These are phyloP conservation scores for Cardamine occulta DNA, from an alignment of 345 rosid species.

Conservation along the genomic window DNA sequence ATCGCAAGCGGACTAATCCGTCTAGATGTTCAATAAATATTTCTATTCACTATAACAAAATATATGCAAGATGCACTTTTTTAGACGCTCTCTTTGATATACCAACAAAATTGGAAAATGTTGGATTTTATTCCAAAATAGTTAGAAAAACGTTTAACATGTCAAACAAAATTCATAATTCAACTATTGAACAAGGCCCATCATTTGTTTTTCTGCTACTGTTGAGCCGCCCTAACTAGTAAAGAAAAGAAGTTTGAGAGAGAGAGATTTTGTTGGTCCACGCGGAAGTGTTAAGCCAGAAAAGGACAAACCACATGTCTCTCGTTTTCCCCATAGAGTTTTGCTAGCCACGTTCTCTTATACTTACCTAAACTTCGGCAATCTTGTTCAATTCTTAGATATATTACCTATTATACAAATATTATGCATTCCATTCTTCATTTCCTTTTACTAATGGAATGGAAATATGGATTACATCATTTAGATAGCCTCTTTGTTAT, in stretches of 20 bases:
- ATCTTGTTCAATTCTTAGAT: conserved; percentile 15
- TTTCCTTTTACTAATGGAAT: neutral
- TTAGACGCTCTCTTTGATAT: neutral
- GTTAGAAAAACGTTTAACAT: neutral
- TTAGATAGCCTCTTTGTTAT: neutral
- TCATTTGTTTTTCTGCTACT: neutral
- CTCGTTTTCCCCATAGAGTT: conserved; percentile 4
- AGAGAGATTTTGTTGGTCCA: conserved; percentile 3
- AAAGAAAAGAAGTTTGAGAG: neutral
- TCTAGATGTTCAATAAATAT: neutral
- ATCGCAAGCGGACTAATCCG: neutral
- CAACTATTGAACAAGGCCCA: neutral
- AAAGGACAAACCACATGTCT: conserved; percentile 41
- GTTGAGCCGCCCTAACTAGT: neutral
- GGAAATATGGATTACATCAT: neutral
- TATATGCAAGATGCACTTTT: neutral
- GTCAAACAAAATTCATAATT: neutral
- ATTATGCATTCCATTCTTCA: conserved; percentile 8
- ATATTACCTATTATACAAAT: conserved; percentile 1
- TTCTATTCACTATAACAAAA: neutral
- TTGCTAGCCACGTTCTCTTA: conserved; percentile 37
- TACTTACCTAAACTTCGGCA: neutral
- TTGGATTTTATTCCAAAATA: neutral
- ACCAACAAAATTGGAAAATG: neutral
- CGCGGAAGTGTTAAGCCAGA: conserved; percentile 14